Evolutionary conservation across 768 basidiomycete genomes (phyloP).

Genomic region (Leccinum olivaceopallidum): DNA sequence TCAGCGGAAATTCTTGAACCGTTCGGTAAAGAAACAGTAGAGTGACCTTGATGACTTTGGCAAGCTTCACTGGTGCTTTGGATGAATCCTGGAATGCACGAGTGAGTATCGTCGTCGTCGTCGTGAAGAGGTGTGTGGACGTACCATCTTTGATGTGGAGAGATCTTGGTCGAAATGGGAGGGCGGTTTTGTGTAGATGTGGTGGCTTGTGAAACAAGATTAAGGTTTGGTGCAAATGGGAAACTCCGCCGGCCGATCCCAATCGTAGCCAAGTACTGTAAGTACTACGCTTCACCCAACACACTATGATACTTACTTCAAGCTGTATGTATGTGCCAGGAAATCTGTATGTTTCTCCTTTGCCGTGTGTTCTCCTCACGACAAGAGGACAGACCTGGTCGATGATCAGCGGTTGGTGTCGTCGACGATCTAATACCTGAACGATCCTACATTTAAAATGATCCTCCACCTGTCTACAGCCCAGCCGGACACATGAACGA

Average conservation of each 20-base stretch:
- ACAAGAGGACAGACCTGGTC: no score
- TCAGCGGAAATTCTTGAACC: neutral
- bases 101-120: neutral
- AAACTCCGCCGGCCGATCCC: conserved; percentile 17
- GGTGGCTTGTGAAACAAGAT: conserved; percentile 16
- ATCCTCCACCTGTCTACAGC: no score
- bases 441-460: no score
- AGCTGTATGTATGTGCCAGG: no score
- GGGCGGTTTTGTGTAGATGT: conserved; percentile 12
- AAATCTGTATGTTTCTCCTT: no score
- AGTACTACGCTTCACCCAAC: no score
- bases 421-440: no score
- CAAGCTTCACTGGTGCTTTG: conserved; percentile 95
- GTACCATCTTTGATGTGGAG: conserved; percentile 24
- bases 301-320: no score
- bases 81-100: conserved; percentile 61
- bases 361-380: no score
- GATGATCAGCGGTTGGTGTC: no score
- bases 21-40: neutral
- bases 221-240: conserved; percentile 17
- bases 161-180: conserved; percentile 2
- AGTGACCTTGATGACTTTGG: conserved; percentile 92
- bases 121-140: neutral
- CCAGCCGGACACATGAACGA: no score
- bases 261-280: no score